Evolutionary conservation across 2,329 filamentous ascomycete genomes (phyloP), one percentile per base, ranked within the genome.

Genomic region (Orbilia oligospora): DNA sequence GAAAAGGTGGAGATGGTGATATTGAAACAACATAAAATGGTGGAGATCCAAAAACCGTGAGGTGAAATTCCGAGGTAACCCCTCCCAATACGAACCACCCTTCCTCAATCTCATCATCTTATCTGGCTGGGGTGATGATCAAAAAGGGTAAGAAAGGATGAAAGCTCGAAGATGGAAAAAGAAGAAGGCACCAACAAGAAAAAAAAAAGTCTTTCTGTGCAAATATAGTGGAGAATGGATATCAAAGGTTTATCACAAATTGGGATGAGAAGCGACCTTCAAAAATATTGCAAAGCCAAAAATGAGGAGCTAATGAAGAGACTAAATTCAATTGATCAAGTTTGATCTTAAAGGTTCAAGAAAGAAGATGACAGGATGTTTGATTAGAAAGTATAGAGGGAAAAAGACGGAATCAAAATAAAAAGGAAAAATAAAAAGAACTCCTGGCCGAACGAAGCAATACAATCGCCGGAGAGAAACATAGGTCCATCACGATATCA

Each of bases 161-260:
- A n/a, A 46, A 20, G 5, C 9, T 9, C 51, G 27, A 30, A 18
- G 27, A 30, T n/a, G n/a, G n/a, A n/a, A n/a, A n/a, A n/a, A n/a
- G n/a, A 53, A 27, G 33, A 33, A 12, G 16, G 53, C 18, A 58
- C 24, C 30, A 51, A 24, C 20, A 49, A 44, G 44, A 46, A n/a
- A 30, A 30, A 33, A 18, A 22, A 56, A 22, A 56, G 14, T 73
- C 70, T 73, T 73, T 73, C 70, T 73, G 61, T 73, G 70, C 63
- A 73, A 51, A 5, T 30, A 44, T 61, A 73, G 70, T 38, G 70
- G 70, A 67, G 70, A 61, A 51, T 24, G 48, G 33, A 20, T 38
- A 67, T 58, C n/a, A 56, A 24, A 64, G 24, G 22, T 69, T 48
- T 36, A 44, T 71, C 68, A 71, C 68, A 71, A 38, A 36, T 49